These are phyloP conservation scores for Verticillium albo-atrum DNA, from an alignment of 2,329 filamentous ascomycete species.

Conservation along the genomic window DNA sequence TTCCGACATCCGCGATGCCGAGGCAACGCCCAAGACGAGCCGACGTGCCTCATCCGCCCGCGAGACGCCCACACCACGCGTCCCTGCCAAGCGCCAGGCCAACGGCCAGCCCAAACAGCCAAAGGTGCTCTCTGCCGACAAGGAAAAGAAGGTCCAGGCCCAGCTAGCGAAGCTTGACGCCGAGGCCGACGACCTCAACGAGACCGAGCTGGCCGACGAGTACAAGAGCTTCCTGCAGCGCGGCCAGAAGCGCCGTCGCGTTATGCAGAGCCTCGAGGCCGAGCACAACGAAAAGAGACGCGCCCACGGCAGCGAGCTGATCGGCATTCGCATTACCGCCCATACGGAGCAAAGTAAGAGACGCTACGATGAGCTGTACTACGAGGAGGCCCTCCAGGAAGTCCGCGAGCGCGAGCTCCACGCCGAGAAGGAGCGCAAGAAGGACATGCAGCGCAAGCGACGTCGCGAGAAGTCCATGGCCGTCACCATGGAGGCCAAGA, in stretches of 20 bases:
- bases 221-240: slow-evolving; percentile 47
- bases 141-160: slow-evolving; percentile 66
- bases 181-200: slow-evolving; percentile 40
- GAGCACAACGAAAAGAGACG: slow-evolving; percentile 60
- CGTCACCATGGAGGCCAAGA: slow-evolving; percentile 86
- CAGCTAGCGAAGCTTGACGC: slow-evolving; percentile 41
- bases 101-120: slow-evolving; percentile 53
- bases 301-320: slow-evolving; percentile 53
- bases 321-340: slow-evolving; percentile 50
- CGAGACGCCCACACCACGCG: slow-evolving; percentile 41
- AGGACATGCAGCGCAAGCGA: slow-evolving; percentile 98
- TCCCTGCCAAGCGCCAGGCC: slow-evolving; percentile 53
- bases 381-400: slow-evolving; percentile 75
- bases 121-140: slow-evolving; percentile 49
- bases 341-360: slow-evolving; percentile 70
- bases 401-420: slow-evolving; percentile 87
- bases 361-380: slow-evolving; percentile 72
- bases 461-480: slow-evolving; percentile 94
- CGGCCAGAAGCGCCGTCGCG: slow-evolving; percentile 62
- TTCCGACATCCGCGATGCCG: slow-evolving; percentile 46
- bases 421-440: slow-evolving; percentile 97
- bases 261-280: slow-evolving; percentile 60
- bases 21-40: slow-evolving; percentile 38
- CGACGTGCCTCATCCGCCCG: slow-evolving; percentile 39
- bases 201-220: slow-evolving; percentile 38